Percentiles rank a stretch among this genome's conserved stretches.
Evolutionary conservation across 129 eudicot species (phyloP).

Genomic region (Artemisia argyi): DNA sequence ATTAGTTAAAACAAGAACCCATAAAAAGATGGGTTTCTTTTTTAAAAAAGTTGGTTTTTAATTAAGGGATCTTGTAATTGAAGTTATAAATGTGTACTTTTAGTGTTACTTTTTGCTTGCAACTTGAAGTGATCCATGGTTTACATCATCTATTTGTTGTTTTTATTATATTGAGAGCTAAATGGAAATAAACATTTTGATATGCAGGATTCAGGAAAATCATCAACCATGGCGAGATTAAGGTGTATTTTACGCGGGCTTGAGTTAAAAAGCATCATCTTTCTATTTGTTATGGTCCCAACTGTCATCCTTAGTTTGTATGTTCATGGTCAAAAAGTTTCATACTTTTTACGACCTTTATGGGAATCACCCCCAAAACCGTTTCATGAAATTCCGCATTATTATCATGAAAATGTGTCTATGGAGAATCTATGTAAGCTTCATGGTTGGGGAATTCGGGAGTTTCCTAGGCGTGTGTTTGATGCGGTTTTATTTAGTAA

Average conservation of each 20-base stretch:
- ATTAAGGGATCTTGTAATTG: constrained; percentile 21
- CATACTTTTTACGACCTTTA: constrained; percentile 83
- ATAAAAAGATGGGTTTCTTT: background rate
- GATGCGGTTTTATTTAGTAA: constrained; percentile 92
- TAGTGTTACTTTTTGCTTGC: constrained; percentile 25
- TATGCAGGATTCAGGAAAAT: constrained; percentile 61
- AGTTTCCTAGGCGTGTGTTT: constrained; percentile 83
- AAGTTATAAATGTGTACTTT: constrained; percentile 12
- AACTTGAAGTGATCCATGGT: constrained; percentile 25
- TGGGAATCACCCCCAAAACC: constrained; percentile 95
- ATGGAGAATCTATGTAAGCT: constrained; percentile 91
- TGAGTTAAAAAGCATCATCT: constrained; percentile 61
- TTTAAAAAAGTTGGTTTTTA: constrained; percentile 16
- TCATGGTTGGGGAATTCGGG: constrained; percentile 86
- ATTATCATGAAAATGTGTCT: constrained; percentile 79
- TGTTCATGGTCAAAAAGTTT: constrained; percentile 74
- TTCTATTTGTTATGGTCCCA: constrained; percentile 59
- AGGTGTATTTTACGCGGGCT: constrained; percentile 70
- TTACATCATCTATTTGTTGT: background rate
- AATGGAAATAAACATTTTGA: constrained; percentile 5
- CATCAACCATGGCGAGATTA: constrained; percentile 55
- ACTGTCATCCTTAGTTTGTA: constrained; percentile 45
- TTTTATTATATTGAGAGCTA: background rate
- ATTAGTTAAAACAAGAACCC: constrained; percentile 8
- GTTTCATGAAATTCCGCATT: constrained; percentile 76